phyloP scores from a whole-genome alignment of 2,329 filamentous ascomycete genomes.

The Aspergillus neoniger region DNA sequence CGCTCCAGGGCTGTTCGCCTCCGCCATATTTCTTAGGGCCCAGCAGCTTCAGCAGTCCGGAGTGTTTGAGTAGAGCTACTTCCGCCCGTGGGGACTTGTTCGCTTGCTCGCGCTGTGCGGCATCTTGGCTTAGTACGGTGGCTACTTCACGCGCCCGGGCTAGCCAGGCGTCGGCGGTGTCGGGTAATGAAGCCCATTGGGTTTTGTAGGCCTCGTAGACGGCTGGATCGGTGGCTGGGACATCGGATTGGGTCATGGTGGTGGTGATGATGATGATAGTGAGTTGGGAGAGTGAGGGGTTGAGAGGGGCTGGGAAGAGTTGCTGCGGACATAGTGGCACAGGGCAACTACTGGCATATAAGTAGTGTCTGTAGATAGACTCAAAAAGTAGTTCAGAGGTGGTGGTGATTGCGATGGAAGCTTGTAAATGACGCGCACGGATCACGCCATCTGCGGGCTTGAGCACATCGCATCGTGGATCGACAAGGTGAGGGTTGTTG shows the following conservation, averaged over 20 bases:
- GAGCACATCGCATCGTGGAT: background rate
- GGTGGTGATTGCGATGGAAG: background rate
- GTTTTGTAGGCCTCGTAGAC: conserved; percentile 46
- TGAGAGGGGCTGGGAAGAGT: background rate
- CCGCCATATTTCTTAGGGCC: conserved; percentile 55
- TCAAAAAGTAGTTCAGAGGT: background rate
- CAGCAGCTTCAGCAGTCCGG: conserved; percentile 54
- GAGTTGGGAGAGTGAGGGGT: background rate
- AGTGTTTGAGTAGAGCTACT: conserved; percentile 54
- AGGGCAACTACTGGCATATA: no score
- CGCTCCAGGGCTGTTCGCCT: conserved; percentile 55
- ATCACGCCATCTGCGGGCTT: background rate
- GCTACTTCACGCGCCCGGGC: conserved; percentile 52
- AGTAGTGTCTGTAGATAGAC: background rate
- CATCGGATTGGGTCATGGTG: conserved; percentile 19
- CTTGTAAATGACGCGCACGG: conserved; percentile 1
- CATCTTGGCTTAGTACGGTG: conserved; percentile 53
- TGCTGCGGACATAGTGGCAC: background rate
- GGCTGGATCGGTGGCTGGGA: conserved; percentile 39
- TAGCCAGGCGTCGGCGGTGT: conserved; percentile 49
- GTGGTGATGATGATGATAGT: background rate
- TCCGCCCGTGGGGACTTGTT: conserved; percentile 57
- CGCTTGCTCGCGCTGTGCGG: conserved; percentile 50
- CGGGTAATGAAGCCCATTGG: conserved; percentile 41
- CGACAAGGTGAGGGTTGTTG: background rate